Conservation (phyloP, 1,139 yeast species). For the Geotrichum siamense region DNA sequence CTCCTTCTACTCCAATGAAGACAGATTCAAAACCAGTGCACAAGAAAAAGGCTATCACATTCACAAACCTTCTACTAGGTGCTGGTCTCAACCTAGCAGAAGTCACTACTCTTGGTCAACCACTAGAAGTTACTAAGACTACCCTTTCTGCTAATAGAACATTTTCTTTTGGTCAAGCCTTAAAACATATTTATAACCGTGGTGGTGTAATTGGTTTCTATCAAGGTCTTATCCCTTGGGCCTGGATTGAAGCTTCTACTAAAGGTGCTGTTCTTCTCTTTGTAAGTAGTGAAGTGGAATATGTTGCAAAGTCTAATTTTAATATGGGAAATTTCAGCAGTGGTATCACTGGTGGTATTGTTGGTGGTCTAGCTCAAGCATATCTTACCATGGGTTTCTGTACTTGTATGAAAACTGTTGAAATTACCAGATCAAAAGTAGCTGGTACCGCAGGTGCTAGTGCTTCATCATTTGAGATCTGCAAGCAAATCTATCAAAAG, state of each 20-base stretch:
- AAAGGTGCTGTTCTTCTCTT: constrained; percentile 96
- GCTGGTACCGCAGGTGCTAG: constrained; percentile 42
- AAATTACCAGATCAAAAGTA: constrained; percentile 79
- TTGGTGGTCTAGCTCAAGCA: constrained; percentile 95
- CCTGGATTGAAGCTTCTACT: constrained; percentile 99
- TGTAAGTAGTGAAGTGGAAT: constrained; percentile 89
- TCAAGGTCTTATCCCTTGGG: constrained; percentile 98
- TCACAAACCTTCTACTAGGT: constrained; percentile 84
- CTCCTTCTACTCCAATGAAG: no score
- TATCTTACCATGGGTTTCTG: constrained; percentile 96
- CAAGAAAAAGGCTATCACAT: constrained; percentile 77
- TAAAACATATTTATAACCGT: constrained; percentile 76
- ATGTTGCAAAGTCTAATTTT: constrained; percentile 49
- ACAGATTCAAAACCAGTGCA: neutral
- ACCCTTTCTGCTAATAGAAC: constrained; percentile 96
- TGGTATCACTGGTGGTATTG: constrained; percentile 92
- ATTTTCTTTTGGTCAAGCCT: constrained; percentile 59
- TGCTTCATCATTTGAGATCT: constrained; percentile 68
- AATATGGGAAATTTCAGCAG: constrained; percentile 69
- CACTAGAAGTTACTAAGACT: constrained; percentile 89
- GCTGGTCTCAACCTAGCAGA: constrained; percentile 91
- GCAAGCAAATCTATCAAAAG: constrained; percentile 67
- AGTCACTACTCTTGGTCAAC: constrained; percentile 92
- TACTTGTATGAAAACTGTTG: constrained; percentile 97
- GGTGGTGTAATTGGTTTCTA: constrained; percentile 90